Evolutionary conservation across 2,329 filamentous ascomycete species (phyloP).

Genomic region (Allantophomopsis cytisporea): DNA sequence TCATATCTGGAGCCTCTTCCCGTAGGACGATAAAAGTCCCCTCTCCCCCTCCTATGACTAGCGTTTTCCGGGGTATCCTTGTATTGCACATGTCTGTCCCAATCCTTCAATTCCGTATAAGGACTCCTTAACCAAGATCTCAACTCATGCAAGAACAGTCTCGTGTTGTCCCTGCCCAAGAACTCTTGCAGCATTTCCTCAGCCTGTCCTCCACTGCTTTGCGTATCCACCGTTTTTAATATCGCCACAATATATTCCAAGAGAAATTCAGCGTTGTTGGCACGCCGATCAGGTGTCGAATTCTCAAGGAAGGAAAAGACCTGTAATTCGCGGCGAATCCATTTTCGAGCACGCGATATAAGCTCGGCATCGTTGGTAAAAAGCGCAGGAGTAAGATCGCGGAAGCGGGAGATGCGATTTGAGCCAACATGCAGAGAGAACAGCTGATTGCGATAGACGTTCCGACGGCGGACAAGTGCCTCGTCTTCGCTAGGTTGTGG

Average conservation of each 20-base stretch:
- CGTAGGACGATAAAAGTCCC: too few relatives aligned
- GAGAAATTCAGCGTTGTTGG: conserved; percentile 68
- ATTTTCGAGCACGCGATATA: conserved; percentile 63
- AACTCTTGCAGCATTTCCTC: conserved; percentile 71
- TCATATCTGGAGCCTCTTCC: too few relatives aligned
- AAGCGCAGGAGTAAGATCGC: conserved; percentile 53
- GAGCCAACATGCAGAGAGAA: conserved; percentile 75
- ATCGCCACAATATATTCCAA: conserved; percentile 79
- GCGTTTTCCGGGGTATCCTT: background rate
- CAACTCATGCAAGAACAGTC: conserved; percentile 74
- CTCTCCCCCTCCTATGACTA: too few relatives aligned
- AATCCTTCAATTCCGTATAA: conserved; percentile 55
- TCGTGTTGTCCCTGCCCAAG: conserved; percentile 58
- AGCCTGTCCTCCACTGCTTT: conserved; percentile 64
- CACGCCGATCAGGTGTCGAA: conserved; percentile 26
- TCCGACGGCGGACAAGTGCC: conserved; percentile 38
- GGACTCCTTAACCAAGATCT: conserved; percentile 74
- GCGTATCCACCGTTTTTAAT: conserved; percentile 69
- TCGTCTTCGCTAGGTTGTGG: conserved; percentile 9
- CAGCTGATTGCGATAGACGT: conserved; percentile 58
- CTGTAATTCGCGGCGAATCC: conserved; percentile 70
- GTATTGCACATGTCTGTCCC: conserved; percentile 43
- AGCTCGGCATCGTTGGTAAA: conserved; percentile 54
- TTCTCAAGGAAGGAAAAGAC: conserved; percentile 62
- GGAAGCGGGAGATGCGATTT: conserved; percentile 65